Evolutionary conservation across 2,329 filamentous ascomycete genomes (phyloP).

Genomic region (Chaetomiaceae sp.): DNA sequence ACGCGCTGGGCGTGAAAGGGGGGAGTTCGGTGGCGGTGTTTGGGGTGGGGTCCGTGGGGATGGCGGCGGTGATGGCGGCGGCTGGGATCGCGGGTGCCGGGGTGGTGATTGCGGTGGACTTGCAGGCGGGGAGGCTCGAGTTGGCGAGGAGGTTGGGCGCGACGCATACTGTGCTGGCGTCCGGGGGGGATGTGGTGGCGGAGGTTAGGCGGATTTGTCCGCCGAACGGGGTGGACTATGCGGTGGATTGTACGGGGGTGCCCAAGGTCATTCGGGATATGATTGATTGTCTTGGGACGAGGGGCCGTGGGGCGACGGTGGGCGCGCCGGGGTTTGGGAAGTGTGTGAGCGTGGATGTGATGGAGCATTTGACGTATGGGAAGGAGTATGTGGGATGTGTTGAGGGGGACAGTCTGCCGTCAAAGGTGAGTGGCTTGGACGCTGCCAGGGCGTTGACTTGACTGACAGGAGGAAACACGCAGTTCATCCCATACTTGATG

Average conservation of each 20-base stretch:
- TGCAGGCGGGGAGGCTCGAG: slow-evolving; percentile 27
- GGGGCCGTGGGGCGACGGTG: slow-evolving; percentile 27
- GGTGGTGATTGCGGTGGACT: slow-evolving; percentile 32
- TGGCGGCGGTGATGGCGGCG: slow-evolving; percentile 35
- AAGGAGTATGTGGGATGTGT: slow-evolving; percentile 30
- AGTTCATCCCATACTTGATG: slow-evolving; percentile 35
- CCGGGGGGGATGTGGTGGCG: slow-evolving; percentile 25
- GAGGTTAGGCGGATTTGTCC: slow-evolving; percentile 29
- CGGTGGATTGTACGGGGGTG: slow-evolving; percentile 32
- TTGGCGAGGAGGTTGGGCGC: slow-evolving; percentile 33
- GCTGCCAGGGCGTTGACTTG: no score
- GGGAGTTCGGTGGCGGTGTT: slow-evolving; percentile 31
- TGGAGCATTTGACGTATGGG: slow-evolving; percentile 27
- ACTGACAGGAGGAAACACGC: slow-evolving; percentile 4
- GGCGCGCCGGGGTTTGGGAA: slow-evolving; percentile 27
- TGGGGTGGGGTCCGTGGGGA: slow-evolving; percentile 35
- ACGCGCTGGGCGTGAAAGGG: slow-evolving; percentile 29
- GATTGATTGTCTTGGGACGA: slow-evolving; percentile 40
- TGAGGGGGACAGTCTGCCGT: slow-evolving; percentile 29
- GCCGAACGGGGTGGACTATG: slow-evolving; percentile 30
- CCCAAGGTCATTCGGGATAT: slow-evolving; percentile 42
- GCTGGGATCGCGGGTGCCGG: slow-evolving; percentile 28
- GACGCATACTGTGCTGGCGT: slow-evolving; percentile 31
- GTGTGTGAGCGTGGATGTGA: slow-evolving; percentile 26
- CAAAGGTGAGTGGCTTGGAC: slow-evolving; percentile 27